Evolutionary conservation across 768 basidiomycete genomes (phyloP).

Genomic region (Auricularia sp.): DNA sequence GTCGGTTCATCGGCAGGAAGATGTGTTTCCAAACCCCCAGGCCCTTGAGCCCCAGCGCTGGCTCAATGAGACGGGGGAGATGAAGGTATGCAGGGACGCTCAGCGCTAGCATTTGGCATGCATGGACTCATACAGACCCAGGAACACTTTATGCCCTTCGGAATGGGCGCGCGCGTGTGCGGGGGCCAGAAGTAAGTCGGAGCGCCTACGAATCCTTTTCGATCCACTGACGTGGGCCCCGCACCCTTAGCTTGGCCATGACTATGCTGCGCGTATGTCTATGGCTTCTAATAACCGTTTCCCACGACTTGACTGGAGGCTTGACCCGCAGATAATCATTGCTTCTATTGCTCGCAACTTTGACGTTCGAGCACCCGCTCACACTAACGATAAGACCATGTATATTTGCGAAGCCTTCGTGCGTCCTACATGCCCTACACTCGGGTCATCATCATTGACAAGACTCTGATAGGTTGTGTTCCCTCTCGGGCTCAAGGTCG

Average conservation of each 20-base stretch:
- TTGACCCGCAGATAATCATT: slow-evolving; percentile 28
- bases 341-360: slow-evolving; percentile 58
- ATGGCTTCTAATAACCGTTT: background rate
- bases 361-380: slow-evolving; percentile 49
- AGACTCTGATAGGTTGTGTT: background rate
- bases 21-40: slow-evolving; percentile 63
- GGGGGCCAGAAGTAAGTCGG: slow-evolving; percentile 49
- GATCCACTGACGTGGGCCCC: background rate
- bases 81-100: slow-evolving; percentile 8
- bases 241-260: slow-evolving; percentile 38
- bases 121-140: background rate
- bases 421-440: slow-evolving; percentile 18
- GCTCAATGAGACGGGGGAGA: slow-evolving; percentile 35
- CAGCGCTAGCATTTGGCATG: background rate
- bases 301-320: background rate
- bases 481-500: background rate
- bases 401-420: slow-evolving; percentile 76
- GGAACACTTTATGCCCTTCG: slow-evolving; percentile 55
- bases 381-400: slow-evolving; percentile 70
- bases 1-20: slow-evolving; percentile 70
- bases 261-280: slow-evolving; percentile 39
- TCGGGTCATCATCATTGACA: background rate
- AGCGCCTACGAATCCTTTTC: background rate
- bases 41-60: slow-evolving; percentile 73
- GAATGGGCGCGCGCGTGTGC: slow-evolving; percentile 62